Evolutionary conservation across 2,329 filamentous ascomycete genomes (phyloP), one percentile per base, ranked within the genome.

Genomic region (Diaporthe ampelina): DNA sequence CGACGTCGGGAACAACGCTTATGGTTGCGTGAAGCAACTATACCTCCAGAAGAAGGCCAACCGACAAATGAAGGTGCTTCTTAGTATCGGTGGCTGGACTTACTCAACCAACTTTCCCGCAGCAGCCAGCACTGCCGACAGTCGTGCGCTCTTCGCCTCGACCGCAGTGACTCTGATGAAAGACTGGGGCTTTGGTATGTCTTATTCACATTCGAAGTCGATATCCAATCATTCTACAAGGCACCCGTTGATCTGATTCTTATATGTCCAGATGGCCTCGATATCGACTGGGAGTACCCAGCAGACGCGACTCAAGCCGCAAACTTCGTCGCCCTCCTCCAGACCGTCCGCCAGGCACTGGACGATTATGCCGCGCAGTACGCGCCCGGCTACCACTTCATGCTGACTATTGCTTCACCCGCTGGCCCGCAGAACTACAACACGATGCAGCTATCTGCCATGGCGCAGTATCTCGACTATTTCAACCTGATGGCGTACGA

Each of bases 31-130:
- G 70, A 97, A 97, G 84, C 94, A 97, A 79, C 86, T 97, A 0
- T 94, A 90, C 81, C 84, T 94, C 10, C 86, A 95, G 57, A 97
- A 97, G 84, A 92, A 95, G 82, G 83, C 87, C 73, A 92, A 97
- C 82, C 91, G 94, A 21, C 90, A 94, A 61, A 82, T 97, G 71
- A 97, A 97, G 81, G 88, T 93, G 1, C 86, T 97, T 29, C 88
- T 97, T 5, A 94, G 91, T 63, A 94, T 98, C 77, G 95, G 95
- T 63, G 95, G 95, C 40, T 97, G 93, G 93, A 95, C 94, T 0
- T 97, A 94, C 83, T 95, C 93, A 2, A 85, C 88, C 78, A 94
- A 94, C 81, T 96, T 97, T 80, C 87, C 93, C 0, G 85, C 86
- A 1, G 92, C 92, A 0, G 91, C 92, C 13, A 91, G 90, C 75